A percentile compares a stretch with the other conserved stretches of the same genome.
These are phyloP conservation scores for Colletotrichum sp. DNA, from an alignment of 2,329 filamentous ascomycete species.

Conservation along the genomic window DNA sequence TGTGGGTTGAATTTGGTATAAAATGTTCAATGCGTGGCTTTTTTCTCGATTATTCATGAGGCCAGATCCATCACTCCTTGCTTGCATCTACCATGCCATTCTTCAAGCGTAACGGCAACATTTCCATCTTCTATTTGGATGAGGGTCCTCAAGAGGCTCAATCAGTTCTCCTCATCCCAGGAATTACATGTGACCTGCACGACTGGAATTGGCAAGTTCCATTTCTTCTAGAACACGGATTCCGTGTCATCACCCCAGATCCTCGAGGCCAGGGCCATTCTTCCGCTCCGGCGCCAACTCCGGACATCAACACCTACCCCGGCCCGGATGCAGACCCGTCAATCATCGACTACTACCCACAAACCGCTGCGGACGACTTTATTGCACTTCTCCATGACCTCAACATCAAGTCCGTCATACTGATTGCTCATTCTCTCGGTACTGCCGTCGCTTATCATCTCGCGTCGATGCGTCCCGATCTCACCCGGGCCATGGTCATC, in stretches of 20 bases:
- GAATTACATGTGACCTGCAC: not conserved
- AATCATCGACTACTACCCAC: slow-evolving; percentile 10
- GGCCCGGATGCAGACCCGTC: not conserved
- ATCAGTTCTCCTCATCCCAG: not conserved
- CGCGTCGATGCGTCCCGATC: not conserved
- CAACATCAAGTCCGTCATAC: not conserved
- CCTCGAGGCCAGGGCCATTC: slow-evolving; percentile 4
- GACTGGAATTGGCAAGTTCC: slow-evolving; percentile 10
- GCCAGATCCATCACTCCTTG: not conserved
- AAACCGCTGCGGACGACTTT: not conserved
- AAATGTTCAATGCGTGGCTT: not conserved
- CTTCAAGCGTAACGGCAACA: not conserved
- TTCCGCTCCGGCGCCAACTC: not conserved
- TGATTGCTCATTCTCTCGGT: slow-evolving; percentile 2
- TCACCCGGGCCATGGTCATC: not conserved
- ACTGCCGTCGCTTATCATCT: not conserved
- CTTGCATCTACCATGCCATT: not conserved
- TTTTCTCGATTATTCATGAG: not conserved
- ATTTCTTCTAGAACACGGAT: not conserved
- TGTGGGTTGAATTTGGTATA: not conserved
- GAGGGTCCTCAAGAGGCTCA: not conserved
- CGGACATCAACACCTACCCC: not conserved
- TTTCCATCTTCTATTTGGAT: slow-evolving; percentile 4
- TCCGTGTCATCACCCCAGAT: slow-evolving; percentile 3
- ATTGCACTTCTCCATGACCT: not conserved